Percentiles rank a stretch among this genome's conserved stretches.
Evolutionary conservation across 148 eudicot species (phyloP).

Genomic region (Pouteria glomerata): DNA sequence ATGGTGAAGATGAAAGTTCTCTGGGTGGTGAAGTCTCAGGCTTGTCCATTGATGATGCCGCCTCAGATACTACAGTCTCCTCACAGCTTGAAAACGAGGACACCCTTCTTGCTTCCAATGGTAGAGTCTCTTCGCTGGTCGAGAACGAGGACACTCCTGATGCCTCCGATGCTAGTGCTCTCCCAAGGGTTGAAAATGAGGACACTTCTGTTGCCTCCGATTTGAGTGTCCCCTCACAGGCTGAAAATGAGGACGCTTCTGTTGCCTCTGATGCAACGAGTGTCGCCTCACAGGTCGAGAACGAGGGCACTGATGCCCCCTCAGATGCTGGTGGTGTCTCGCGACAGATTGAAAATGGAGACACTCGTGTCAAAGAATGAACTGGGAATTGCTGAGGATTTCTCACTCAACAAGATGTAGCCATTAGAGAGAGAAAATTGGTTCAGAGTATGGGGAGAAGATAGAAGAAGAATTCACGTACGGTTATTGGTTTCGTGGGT

Average conservation of each 20-base stretch:
- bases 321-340: not conserved
- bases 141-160: constrained; percentile 19
- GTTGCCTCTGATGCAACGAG: not conserved
- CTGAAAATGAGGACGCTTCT: constrained; percentile 1
- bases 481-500: not conserved
- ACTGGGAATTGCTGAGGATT: not conserved
- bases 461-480: not conserved
- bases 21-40: constrained; percentile 52
- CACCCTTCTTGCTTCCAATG: not conserved
- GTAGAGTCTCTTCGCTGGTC: constrained; percentile 23
- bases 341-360: constrained; percentile 1
- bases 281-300: constrained; percentile 25
- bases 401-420: not conserved
- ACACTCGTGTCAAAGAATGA: constrained; percentile 5
- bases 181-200: constrained; percentile 22
- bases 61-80: constrained; percentile 49
- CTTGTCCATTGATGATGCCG: constrained; percentile 51
- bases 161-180: not conserved
- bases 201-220: not conserved
- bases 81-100: constrained; percentile 13
- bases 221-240: not conserved
- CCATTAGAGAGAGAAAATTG: not conserved
- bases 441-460: not conserved
- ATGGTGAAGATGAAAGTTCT: constrained; percentile 65
- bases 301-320: not conserved